Base-by-base conservation (phyloP, 768 basidiomycete species). In the Sarcodon aspratus region DNA sequence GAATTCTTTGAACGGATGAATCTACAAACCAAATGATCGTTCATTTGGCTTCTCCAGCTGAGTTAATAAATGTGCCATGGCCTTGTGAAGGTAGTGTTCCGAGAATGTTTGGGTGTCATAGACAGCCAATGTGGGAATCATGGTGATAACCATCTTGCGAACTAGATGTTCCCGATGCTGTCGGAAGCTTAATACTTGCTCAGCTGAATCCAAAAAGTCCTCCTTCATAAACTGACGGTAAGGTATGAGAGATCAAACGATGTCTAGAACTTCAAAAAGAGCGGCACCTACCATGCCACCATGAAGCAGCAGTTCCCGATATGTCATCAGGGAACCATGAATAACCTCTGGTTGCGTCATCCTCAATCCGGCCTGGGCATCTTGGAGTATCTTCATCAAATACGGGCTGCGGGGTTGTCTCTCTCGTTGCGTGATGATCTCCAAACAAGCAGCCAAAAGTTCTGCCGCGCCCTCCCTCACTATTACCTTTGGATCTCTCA, bases 31-130 rank as follows among this genome's bases (percentile, higher is more conserved):
- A 55, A 89, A 87, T 33, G 85, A 82, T 35, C 94, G 76, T 57
- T 99, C 96, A 45, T 77, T 76, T 0, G 88, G 84, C 66, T 92
- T 96, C 58, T 89, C 85, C 5, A 99, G 73, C 58, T 92, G 88
- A 5, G 80, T 80, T 32, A 95, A 67, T 1, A 99, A 76, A 66
- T 94, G 90, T 0, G 76, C 82, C 96, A 99, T 98, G 9, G 89
- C 81, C 62, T 88, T 86, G 69, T 95, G 90, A 8, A 98, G 74
- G 61, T 90, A 93, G 61, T 88, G 84, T 57, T 87, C 84, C 38
- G 83, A 83, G 58, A 99, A 99, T 1, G 85, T 89, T 61, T 88
- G 82, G 1, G 89, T 89, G 60, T 98, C 92, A 63, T 97, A 99
- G 3, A 85, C 82, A 18, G 94, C 95, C 53, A 98, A 78, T 5